A percentile compares a stretch with the other conserved stretches of the same genome.
Evolutionary conservation across 257 asterid genomes (phyloP).

Genomic region (Przewalskia tangutica): DNA sequence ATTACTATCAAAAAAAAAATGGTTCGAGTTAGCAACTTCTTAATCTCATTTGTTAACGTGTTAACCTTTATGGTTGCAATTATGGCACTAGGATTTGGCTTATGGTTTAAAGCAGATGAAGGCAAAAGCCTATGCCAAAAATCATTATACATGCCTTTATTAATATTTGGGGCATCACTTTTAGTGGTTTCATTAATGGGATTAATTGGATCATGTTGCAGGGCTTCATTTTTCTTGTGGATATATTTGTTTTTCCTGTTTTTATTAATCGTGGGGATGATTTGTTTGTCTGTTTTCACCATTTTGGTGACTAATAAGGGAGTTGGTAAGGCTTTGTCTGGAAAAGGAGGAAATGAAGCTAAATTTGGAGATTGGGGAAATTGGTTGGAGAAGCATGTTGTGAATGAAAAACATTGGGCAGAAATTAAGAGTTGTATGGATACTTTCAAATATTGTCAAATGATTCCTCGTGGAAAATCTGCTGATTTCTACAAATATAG

Average conservation of each 20-base stretch:
- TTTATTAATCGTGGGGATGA: slow-evolving; percentile 31
- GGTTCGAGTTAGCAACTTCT: slow-evolving; percentile 47
- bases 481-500: slow-evolving; percentile 14
- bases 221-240: slow-evolving; percentile 36
- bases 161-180: slow-evolving; percentile 33
- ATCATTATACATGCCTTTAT: slow-evolving; percentile 38
- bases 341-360: slow-evolving; percentile 26
- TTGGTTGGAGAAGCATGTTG: slow-evolving; percentile 61
- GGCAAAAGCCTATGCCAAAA: slow-evolving; percentile 32
- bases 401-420: slow-evolving; percentile 45
- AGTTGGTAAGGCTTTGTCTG: slow-evolving; percentile 39
- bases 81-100: slow-evolving; percentile 30
- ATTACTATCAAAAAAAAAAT: background rate
- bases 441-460: slow-evolving; percentile 27
- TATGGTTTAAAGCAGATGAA: slow-evolving; percentile 25
- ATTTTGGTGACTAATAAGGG: slow-evolving; percentile 45
- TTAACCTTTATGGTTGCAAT: slow-evolving; percentile 30
- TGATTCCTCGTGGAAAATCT: slow-evolving; percentile 4
- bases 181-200: slow-evolving; percentile 42
- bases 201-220: slow-evolving; percentile 44
- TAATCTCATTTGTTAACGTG: slow-evolving; percentile 37
- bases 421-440: slow-evolving; percentile 58
- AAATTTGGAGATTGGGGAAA: slow-evolving; percentile 50
- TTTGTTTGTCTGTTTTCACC: slow-evolving; percentile 36
- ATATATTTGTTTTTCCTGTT: slow-evolving; percentile 37